Evolutionary conservation across 805 yeast genomes (phyloP).

Genomic region (Lipomyces japonicus): DNA sequence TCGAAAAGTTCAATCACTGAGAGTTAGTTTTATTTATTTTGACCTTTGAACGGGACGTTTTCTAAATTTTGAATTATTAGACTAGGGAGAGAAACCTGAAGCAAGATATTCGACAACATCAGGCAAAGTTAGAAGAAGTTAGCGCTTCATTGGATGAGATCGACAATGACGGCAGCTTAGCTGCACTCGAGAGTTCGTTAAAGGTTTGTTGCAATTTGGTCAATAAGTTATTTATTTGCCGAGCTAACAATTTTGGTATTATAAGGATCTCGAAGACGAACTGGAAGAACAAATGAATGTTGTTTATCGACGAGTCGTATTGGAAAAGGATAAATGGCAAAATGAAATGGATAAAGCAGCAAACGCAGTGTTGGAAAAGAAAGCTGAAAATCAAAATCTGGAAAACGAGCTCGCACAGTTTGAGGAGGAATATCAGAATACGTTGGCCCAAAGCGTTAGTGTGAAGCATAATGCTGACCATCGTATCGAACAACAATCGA

Average conservation of each 20-base stretch:
- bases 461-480: no score
- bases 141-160: slow-evolving; percentile 9
- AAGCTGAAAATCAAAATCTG: neutral
- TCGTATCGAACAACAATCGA: no score
- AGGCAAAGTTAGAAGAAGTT: slow-evolving; percentile 4
- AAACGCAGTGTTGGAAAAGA: slow-evolving; percentile 3
- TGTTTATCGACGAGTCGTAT: slow-evolving; percentile 10
- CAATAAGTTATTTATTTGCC: no score
- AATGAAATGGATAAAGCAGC: slow-evolving; percentile 2
- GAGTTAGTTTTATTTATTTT: no score
- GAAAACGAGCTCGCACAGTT: slow-evolving; percentile 1
- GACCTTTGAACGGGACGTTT: no score
- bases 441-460: no score
- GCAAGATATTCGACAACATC: neutral
- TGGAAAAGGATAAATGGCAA: slow-evolving; percentile 7
- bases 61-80: no score
- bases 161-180: slow-evolving; percentile 12
- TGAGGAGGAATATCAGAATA: slow-evolving; percentile 4
- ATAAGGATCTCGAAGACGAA: neutral
- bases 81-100: no score
- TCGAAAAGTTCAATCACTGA: no score
- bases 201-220: slow-evolving; percentile 1
- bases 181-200: slow-evolving; percentile 3
- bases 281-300: neutral
- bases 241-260: no score